Evolutionary conservation across 2,329 filamentous ascomycete genomes (phyloP).

Genomic region (Penicillium sp.): DNA sequence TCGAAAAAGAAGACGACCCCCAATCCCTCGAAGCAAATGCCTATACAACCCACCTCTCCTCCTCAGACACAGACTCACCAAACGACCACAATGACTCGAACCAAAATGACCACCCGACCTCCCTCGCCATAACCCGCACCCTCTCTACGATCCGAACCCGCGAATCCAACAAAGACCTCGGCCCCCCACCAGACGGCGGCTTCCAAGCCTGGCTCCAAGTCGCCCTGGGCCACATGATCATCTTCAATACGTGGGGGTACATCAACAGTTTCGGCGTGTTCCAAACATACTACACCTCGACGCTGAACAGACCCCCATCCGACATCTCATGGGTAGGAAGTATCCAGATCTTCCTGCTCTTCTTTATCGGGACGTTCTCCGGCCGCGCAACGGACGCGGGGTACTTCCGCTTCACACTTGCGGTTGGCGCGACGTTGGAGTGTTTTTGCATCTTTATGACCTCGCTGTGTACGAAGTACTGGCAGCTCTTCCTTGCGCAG

Average conservation of each 20-base stretch:
- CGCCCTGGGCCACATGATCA: conserved; percentile 56
- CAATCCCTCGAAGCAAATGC: conserved; percentile 12
- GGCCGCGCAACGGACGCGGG: conserved; percentile 58
- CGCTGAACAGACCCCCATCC: conserved; percentile 48
- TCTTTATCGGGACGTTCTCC: conserved; percentile 56
- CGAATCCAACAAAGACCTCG: conserved; percentile 41
- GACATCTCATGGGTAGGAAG: conserved; percentile 59
- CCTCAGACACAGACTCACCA: conserved; percentile 7
- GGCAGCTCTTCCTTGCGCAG: conserved; percentile 56
- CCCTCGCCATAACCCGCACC: conserved; percentile 34
- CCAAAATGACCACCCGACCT: conserved; percentile 33
- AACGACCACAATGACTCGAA: conserved; percentile 27
- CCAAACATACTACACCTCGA: conserved; percentile 56
- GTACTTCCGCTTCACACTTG: conserved; percentile 51
- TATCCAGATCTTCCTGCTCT: conserved; percentile 56
- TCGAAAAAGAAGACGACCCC: background rate
- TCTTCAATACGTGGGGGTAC: conserved; percentile 62
- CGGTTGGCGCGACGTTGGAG: conserved; percentile 49
- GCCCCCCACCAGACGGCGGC: conserved; percentile 56
- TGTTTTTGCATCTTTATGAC: conserved; percentile 58
- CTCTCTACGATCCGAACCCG: conserved; percentile 43
- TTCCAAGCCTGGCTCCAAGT: conserved; percentile 61
- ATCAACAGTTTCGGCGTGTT: conserved; percentile 62
- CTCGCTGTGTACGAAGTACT: conserved; percentile 52
- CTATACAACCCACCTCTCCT: conserved; percentile 16